A percentile compares a stretch with the other conserved stretches of the same genome.
phyloP scores from a whole-genome alignment of 345 rosid genomes.

The Dipteronia dyeriana region DNA sequence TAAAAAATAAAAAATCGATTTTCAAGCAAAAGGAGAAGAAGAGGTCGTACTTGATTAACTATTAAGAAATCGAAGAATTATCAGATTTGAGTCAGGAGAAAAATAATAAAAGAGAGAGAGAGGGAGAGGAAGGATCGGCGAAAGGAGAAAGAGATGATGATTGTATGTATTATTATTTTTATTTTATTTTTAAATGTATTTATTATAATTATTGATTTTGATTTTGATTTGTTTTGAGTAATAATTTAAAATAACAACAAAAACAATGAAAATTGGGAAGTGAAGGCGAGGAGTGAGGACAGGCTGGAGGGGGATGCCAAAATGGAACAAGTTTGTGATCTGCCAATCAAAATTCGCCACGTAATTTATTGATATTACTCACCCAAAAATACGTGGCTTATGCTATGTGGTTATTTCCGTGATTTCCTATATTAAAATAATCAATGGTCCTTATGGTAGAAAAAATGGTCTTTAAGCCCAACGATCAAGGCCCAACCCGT shows the following conservation, averaged over 20 bases:
- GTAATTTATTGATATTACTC: constrained; percentile 5
- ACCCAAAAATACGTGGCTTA: constrained; percentile 17
- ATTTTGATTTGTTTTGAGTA: neutral
- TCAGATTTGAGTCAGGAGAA: constrained; percentile 9
- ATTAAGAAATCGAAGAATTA: neutral
- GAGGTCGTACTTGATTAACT: neutral
- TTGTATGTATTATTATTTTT: constrained; percentile 3
- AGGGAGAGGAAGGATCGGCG: constrained; percentile 27
- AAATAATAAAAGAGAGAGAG: neutral
- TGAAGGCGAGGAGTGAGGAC: constrained; percentile 1
- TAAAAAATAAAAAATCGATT: too few relatives aligned
- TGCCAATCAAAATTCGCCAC: constrained; percentile 21
- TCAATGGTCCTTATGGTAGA: neutral
- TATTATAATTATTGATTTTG: constrained; percentile 4
- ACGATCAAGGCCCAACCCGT: too few relatives aligned
- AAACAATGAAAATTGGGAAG: neutral
- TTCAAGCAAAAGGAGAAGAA: neutral
- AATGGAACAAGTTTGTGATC: neutral
- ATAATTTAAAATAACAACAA: constrained; percentile 5
- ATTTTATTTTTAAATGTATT: too few relatives aligned
- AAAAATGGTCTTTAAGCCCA: too few relatives aligned
- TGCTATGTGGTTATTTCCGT: neutral
- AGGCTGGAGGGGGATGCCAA: constrained; percentile 18
- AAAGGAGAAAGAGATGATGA: constrained; percentile 27
- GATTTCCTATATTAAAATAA: neutral